A percentile compares a stretch with the other conserved stretches of the same genome.
phyloP scores from a whole-genome alignment of 2,329 filamentous ascomycete species.

The Diaporthe sp. region DNA sequence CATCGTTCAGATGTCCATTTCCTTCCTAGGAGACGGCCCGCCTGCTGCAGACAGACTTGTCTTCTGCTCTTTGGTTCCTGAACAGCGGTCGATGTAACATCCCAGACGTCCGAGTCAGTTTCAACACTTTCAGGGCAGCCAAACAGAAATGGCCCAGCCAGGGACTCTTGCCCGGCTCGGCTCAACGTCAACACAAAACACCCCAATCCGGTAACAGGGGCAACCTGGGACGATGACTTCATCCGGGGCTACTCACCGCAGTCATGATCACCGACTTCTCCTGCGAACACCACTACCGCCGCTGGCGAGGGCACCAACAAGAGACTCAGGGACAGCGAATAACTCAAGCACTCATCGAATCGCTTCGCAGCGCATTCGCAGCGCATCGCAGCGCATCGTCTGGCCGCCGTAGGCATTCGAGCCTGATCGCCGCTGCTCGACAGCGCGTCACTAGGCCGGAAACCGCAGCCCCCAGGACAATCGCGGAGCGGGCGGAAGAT shows the following conservation, averaged over 20 bases:
- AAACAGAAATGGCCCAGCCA: background rate
- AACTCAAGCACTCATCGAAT: background rate
- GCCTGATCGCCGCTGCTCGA: background rate
- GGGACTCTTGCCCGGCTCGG: slow-evolving; percentile 18
- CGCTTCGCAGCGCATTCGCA: background rate
- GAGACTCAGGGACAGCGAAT: background rate
- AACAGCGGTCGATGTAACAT: slow-evolving; percentile 28
- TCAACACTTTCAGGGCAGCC: slow-evolving; percentile 1
- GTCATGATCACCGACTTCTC: background rate
- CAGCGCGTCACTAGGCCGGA: background rate
- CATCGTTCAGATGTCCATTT: background rate
- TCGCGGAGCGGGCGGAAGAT: background rate
- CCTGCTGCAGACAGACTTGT: slow-evolving; percentile 35
- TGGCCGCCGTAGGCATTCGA: background rate
- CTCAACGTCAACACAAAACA: slow-evolving; percentile 4
- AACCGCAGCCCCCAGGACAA: background rate
- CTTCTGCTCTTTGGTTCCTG: slow-evolving; percentile 33
- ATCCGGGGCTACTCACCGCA: slow-evolving; percentile 2
- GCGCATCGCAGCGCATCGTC: background rate
- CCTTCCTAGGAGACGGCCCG: background rate
- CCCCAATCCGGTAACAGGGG: slow-evolving; percentile 20
- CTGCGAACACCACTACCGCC: background rate
- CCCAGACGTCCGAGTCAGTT: slow-evolving; percentile 25
- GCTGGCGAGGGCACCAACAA: background rate
- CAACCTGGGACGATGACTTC: slow-evolving; percentile 32